phyloP scores from a whole-genome alignment of 2,329 filamentous ascomycete species.

The Bisporella sp. region DNA sequence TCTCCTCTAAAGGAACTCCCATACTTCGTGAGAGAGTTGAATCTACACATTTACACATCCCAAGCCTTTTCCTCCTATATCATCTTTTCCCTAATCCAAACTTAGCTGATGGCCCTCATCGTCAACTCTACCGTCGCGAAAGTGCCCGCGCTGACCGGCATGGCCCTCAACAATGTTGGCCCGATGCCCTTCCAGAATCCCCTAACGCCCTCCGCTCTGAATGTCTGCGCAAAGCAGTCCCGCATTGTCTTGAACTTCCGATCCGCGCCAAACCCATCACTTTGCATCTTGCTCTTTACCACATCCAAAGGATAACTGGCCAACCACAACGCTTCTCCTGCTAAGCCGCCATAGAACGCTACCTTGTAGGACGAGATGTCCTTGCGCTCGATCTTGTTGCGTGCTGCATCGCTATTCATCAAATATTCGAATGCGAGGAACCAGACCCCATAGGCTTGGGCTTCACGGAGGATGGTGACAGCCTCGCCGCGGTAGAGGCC shows the following conservation, averaged over 20 bases:
- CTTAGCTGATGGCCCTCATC: slow-evolving; percentile 50
- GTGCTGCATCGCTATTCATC: slow-evolving; percentile 81
- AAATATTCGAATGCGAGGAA: slow-evolving; percentile 93
- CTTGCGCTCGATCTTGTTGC: slow-evolving; percentile 68
- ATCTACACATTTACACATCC: neutral
- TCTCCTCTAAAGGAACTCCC: too few species aligned
- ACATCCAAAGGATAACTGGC: slow-evolving; percentile 94
- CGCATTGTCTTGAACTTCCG: slow-evolving; percentile 76
- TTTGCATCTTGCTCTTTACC: slow-evolving; percentile 99
- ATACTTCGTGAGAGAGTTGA: neutral
- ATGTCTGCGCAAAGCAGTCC: slow-evolving; percentile 83
- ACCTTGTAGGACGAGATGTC: slow-evolving; percentile 81
- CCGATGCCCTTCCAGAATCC: slow-evolving; percentile 95
- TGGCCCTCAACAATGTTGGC: slow-evolving; percentile 85
- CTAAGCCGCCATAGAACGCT: slow-evolving; percentile 85
- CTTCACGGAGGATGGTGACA: slow-evolving; percentile 83
- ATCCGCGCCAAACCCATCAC: slow-evolving; percentile 72
- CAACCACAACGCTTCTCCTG: slow-evolving; percentile 91
- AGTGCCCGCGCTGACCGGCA: slow-evolving; percentile 97
- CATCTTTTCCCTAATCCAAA: neutral
- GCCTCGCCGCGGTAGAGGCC: slow-evolving; percentile 83
- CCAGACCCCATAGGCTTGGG: slow-evolving; percentile 92
- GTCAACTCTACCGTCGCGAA: slow-evolving; percentile 77
- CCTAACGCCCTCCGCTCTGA: slow-evolving; percentile 62
- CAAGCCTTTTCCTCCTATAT: neutral